Evolutionary conservation across 1,284 basidiomycete genomes (phyloP).

Genomic region (Leccinum fuscescens): DNA sequence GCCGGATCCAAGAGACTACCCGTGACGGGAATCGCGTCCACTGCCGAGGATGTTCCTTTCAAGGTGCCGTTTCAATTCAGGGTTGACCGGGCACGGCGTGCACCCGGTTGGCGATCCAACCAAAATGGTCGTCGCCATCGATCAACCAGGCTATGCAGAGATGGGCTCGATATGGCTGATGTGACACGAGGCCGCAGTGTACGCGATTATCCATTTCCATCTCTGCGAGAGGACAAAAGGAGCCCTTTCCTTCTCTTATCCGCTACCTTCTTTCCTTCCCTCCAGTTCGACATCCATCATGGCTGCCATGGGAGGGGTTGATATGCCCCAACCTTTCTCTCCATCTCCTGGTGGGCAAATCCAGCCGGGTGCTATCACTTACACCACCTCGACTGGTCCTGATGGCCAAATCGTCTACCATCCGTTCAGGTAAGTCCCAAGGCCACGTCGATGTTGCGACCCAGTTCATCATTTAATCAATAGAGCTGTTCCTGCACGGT

Average conservation of each 20-base stretch:
- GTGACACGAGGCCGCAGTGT: conserved; percentile 27
- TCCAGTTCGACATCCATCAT: conserved; percentile 21
- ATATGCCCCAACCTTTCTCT: conserved; percentile 33
- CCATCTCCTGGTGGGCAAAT: conserved; percentile 38
- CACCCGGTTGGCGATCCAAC: neutral
- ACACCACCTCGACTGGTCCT: conserved; percentile 56
- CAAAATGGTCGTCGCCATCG: neutral
- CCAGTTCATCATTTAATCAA: conserved; percentile 18
- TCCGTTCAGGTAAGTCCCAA: conserved; percentile 59
- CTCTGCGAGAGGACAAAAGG: conserved; percentile 26
- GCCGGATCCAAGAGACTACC: too few relatives aligned
- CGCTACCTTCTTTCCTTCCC: conserved; percentile 14
- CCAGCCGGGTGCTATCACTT: conserved; percentile 61
- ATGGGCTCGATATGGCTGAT: conserved; percentile 34
- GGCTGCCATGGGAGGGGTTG: conserved; percentile 17
- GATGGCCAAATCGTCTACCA: conserved; percentile 66
- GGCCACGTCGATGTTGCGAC: conserved; percentile 1
- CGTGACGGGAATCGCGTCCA: neutral
- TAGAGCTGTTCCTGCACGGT: conserved; percentile 71
- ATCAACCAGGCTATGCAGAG: conserved; percentile 11
- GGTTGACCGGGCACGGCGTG: neutral
- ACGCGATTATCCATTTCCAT: conserved; percentile 17
- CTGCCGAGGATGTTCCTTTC: neutral
- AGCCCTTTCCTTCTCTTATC: conserved; percentile 1
- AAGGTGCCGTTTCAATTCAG: neutral